Base-by-base conservation (phyloP, 768 basidiomycete genomes). In the Gautieria morchelliformis region DNA sequence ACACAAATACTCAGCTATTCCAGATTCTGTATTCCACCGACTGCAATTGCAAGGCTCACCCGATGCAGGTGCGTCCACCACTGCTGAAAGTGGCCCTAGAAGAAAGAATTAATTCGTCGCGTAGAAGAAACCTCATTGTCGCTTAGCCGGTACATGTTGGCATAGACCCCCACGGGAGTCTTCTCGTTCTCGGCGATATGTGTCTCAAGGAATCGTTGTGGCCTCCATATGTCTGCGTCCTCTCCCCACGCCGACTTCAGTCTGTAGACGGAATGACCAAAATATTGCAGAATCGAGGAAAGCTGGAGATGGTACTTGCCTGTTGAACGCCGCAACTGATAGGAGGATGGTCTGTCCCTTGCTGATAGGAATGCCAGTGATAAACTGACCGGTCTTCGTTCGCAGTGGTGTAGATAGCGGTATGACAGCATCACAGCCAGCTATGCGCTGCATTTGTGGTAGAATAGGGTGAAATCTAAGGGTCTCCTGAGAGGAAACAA, bases 311-410 rank as follows among this genome's bases (percentile, higher is more conserved):
- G n/a, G n/a, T n/a, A 17, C 35, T 14, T 39, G 79, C 83, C 79
- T 74, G 58, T 84, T 78, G 59, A 82, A 82, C 2, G 72, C 79
- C 20, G 75, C 73, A 39, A 82, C 75, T 9, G 81, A 82, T 5
- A 75, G 64, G 33, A 82, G 70, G 14, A 83, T 69, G 49, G 76
- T 77, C 37, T 73, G 75, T 10, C 78, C 82, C 59, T 78, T 78
- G 19, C 72, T 69, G 39, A 85, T 67, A 5, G 70, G 46, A 50
- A 85, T 66, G 17, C 67, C 70, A 22, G 66, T n/a, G n/a, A n/a
- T n/a, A n/a, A n/a, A n/a, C n/a, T n/a, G n/a, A n/a, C n/a, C n/a
- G n/a, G n/a, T n/a, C 0, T 66, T 60, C 0, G 76, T 77, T 11
- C 62, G 66, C n/a, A 84, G 62, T 4, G 82, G 81, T 1, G 64